phyloP scores from a whole-genome alignment of 2,329 filamentous ascomycete species.

The Trichoderma guizhouense region DNA sequence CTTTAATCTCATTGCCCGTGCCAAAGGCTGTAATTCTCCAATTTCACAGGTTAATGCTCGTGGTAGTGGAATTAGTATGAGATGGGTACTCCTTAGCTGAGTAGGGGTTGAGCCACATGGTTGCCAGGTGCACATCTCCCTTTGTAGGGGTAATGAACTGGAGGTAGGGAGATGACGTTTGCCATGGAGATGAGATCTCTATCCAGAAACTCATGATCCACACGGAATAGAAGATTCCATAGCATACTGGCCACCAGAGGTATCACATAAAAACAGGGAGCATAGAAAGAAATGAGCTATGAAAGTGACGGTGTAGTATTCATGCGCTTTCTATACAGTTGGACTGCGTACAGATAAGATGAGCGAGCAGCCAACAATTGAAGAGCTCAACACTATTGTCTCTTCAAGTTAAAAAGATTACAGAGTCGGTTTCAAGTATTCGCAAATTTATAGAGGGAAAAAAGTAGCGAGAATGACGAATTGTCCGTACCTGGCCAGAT shows the following conservation, averaged over 20 bases:
- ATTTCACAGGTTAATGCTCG: background rate
- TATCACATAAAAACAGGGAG: background rate
- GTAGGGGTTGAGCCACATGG: background rate
- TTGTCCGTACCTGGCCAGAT: background rate
- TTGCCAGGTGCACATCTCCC: background rate
- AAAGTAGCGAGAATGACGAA: background rate
- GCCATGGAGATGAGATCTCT: background rate
- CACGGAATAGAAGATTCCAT: background rate
- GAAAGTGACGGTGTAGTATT: background rate
- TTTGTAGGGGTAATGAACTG: background rate
- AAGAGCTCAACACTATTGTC: background rate
- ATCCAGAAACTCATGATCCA: background rate
- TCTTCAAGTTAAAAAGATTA: background rate
- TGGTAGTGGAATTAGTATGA: background rate
- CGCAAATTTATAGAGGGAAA: background rate
- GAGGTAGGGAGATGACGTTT: background rate
- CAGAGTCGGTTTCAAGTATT: background rate
- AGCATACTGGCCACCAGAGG: background rate
- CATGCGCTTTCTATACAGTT: background rate
- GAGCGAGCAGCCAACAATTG: background rate
- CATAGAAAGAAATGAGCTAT: background rate
- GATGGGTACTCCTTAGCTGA: background rate
- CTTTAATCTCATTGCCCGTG: background rate
- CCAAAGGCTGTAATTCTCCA: background rate
- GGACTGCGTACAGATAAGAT: background rate